A percentile compares a stretch with the other conserved stretches of the same genome.
Conservation (phyloP, 1,139 yeast genomes). For the Saccharomyces hybrid region DNA sequence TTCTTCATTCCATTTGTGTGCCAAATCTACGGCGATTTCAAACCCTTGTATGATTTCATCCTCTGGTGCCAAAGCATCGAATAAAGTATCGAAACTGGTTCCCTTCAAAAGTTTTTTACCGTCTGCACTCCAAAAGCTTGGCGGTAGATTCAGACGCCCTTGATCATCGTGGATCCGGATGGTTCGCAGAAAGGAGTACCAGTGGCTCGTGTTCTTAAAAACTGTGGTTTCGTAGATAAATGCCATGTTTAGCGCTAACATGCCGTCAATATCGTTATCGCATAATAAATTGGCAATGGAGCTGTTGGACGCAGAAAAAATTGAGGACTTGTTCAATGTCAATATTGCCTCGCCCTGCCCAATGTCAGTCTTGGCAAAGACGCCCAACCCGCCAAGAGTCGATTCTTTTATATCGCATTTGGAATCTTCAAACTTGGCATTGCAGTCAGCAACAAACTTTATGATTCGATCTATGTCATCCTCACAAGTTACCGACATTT, state of each 20-base stretch:
- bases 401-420: slow-evolving; percentile 44
- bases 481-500: slow-evolving; percentile 28
- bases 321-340: slow-evolving; percentile 40
- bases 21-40: slow-evolving; percentile 46
- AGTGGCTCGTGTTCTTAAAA: slow-evolving; percentile 56
- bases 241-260: slow-evolving; percentile 59
- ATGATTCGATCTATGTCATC: slow-evolving; percentile 29
- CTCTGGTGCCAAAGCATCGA: slow-evolving; percentile 32
- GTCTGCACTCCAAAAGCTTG: slow-evolving; percentile 56
- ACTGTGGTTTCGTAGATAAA: slow-evolving; percentile 58
- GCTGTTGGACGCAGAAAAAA: slow-evolving; percentile 52
- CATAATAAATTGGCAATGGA: slow-evolving; percentile 59
- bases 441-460: slow-evolving; percentile 45
- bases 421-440: slow-evolving; percentile 39
- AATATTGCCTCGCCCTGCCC: slow-evolving; percentile 33
- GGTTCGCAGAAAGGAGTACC: slow-evolving; percentile 53
- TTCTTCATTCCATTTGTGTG: slow-evolving; percentile 32
- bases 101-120: slow-evolving; percentile 47
- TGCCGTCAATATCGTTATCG: slow-evolving; percentile 56
- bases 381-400: slow-evolving; percentile 63
- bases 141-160: slow-evolving; percentile 39
- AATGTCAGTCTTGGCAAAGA: slow-evolving; percentile 46
- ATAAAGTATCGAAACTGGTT: slow-evolving; percentile 59
- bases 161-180: slow-evolving; percentile 41
- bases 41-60: slow-evolving; percentile 51